These are phyloP conservation scores for Cinnamomum micranthum DNA, from an alignment of 164 flowering plant genomes.

Conservation along the genomic window DNA sequence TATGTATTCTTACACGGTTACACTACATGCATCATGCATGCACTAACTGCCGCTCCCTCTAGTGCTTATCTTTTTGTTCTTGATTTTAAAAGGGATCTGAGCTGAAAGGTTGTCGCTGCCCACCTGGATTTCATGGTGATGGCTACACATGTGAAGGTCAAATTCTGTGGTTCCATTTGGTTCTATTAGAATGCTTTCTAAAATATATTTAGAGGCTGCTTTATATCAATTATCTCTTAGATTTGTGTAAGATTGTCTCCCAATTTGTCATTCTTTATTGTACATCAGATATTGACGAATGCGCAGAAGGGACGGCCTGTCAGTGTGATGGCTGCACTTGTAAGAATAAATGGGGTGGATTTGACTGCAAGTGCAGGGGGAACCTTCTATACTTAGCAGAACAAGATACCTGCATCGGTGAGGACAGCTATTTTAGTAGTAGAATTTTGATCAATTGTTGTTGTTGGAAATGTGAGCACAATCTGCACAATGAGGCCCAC, in stretches of 20 bases:
- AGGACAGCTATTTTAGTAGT: constrained; percentile 7
- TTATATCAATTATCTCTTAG: not conserved
- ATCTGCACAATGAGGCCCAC: too few relatives aligned
- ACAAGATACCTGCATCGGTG: constrained; percentile 90
- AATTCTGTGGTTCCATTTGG: not conserved
- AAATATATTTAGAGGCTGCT: not conserved
- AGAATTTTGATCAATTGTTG: not conserved
- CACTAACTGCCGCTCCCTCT: too few relatives aligned
- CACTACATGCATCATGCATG: not conserved
- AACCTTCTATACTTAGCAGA: constrained; percentile 64
- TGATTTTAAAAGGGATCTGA: constrained; percentile 41
- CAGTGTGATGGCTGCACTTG: constrained; percentile 86
- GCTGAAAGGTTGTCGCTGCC: constrained; percentile 68
- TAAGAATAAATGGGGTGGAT: constrained; percentile 82
- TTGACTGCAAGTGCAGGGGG: constrained; percentile 74
- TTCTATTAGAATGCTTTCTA: not conserved
- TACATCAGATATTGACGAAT: constrained; percentile 72
- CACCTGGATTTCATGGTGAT: constrained; percentile 74
- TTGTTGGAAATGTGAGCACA: not conserved
- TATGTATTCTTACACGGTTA: not conserved
- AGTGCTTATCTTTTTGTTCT: not conserved
- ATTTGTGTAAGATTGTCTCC: not conserved
- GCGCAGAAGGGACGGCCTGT: constrained; percentile 67
- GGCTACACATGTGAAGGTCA: constrained; percentile 82
- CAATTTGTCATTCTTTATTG: not conserved